Base-by-base conservation (phyloP, 2,329 filamentous ascomycete species). In the Rhinocladiella similis region DNA sequence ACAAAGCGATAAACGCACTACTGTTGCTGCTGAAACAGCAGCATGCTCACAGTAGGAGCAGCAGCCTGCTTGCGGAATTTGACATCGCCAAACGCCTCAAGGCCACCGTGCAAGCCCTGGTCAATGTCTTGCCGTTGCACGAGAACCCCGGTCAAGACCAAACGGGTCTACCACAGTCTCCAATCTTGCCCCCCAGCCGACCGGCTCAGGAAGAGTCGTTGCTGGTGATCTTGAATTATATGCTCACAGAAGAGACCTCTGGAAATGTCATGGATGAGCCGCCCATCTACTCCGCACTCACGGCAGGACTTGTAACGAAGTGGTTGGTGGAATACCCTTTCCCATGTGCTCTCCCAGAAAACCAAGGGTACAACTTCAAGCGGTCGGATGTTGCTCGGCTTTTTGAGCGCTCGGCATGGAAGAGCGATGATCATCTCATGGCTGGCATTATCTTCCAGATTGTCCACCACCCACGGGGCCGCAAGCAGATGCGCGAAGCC, bases 311-410 rank as follows among this genome's bases (percentile, higher is more conserved):
- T 60, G 79, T 92, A 38, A 84, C 87, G 58, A 84, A 83, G 54
- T 92, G 89, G 89, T 79, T 92, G n/a, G 81, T 77, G 33, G 84
- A 83, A 64, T 90, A 91, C 69, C 82, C 84, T 6, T 91, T 79
- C 48, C 76, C 88, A 77, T 88, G 87, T 18, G 74, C 77, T 16
- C 72, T 72, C 1, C 62, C 62, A 6, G 58, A 62, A 16, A 59
- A 62, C 43, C 25, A 35, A 12, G 72, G 79, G 1, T 78, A 81
- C 53, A 80, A 84, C 51, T 70, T 72, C 19, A 71, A 71, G 25
- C 68, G 69, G 39, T 69, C 69, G 47, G 73, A 76, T 56, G 70
- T 76, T 20, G 68, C 73, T 10, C 66, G 69, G 18, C 67, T 76
- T 1, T 73, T 75, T 67, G 53, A 64, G 29, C 53, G 35, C 29